Percentiles rank a stretch among this genome's conserved stretches.
Conservation (phyloP, 2,329 filamentous ascomycete genomes). For the Colletotrichum sp. region DNA sequence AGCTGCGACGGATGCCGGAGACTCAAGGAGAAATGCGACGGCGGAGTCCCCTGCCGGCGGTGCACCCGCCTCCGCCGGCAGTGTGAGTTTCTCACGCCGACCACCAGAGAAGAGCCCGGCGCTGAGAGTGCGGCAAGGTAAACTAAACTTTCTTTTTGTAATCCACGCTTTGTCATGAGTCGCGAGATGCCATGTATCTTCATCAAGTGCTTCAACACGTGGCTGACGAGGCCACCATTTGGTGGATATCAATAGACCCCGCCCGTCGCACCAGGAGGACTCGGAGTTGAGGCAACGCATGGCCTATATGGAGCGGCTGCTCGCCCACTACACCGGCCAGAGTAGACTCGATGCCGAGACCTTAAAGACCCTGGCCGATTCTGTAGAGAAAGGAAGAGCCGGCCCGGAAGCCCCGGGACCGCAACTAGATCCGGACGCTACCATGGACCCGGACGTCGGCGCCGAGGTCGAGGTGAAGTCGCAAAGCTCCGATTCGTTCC, state of each 20-base stretch:
- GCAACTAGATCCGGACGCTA: background rate
- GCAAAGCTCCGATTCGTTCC: conserved; percentile 9
- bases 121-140: conserved; percentile 11
- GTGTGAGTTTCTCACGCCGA: conserved; percentile 50
- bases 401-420: background rate
- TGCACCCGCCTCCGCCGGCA: conserved; percentile 55
- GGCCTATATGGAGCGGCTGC: conserved; percentile 48
- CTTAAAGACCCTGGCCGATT: conserved; percentile 46
- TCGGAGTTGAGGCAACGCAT: conserved; percentile 23
- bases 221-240: conserved; percentile 7
- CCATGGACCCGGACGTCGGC: conserved; percentile 1
- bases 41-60: conserved; percentile 57
- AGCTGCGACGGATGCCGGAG: conserved; percentile 61
- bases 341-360: conserved; percentile 44
- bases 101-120: conserved; percentile 30
- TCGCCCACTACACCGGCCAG: conserved; percentile 52
- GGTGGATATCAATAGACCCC: background rate
- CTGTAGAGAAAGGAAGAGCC: conserved; percentile 39
- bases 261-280: conserved; percentile 12
- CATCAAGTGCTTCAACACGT: conserved; percentile 5
- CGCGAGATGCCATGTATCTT: background rate
- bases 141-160: background rate
- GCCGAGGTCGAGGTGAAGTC: conserved; percentile 9
- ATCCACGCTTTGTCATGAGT: background rate
- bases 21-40: conserved; percentile 62